Evolutionary conservation across 2,329 filamentous ascomycete genomes (phyloP), one percentile per base, ranked within the genome.

Genomic region (Trichophaea hybrida): DNA sequence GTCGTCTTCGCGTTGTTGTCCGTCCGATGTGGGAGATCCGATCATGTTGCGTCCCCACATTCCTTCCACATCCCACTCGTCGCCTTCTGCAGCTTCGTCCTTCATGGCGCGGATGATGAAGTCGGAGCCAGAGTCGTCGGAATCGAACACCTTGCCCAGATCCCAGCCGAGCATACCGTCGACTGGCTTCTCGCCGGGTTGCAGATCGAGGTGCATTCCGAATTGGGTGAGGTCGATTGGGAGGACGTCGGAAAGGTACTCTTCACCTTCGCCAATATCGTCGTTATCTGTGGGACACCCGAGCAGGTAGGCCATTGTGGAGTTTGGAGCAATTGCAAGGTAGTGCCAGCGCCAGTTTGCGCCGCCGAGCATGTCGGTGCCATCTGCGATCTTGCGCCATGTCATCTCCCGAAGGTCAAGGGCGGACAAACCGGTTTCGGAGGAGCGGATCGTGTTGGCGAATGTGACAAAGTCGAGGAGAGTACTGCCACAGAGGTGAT

Each of bases 261-360:
- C 91, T 70, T 95, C 91, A 8, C 62, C 62, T 10, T 64, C 57
- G 34, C 61, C 63, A 2, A 64, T 35, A 51, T 65, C 64, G 13
- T 67, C 66, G 53, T 67, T 64, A 51, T 95, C 88, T 2, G 86
- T 84, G 1, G 86, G 86, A 69, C 89, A 96, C 6, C 93, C 93
- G n/a, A 98, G 78, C 31, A 98, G 77, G 90, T 93, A 98, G 6
- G 89, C 93, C 70, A 94, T 95, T 5, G 93, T 96, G 5, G 91
- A 91, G 68, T 94, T 88, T 62, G 93, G 84, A 70, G 96, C 94
- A 73, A 96, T 86, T 2, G 89, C 94, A 71, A 93, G 97, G 71
- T 98, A 98, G 72, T 97, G 91, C 93, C 93, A 98, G 61, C 91
- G 82, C 71, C 93, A 97, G n/a, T 86, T 88, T 0, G 83, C 77